Evolutionary conservation across 2,329 filamentous ascomycete species (phyloP), one percentile per base, ranked within the genome.

Genomic region (Geosmithia flava): DNA sequence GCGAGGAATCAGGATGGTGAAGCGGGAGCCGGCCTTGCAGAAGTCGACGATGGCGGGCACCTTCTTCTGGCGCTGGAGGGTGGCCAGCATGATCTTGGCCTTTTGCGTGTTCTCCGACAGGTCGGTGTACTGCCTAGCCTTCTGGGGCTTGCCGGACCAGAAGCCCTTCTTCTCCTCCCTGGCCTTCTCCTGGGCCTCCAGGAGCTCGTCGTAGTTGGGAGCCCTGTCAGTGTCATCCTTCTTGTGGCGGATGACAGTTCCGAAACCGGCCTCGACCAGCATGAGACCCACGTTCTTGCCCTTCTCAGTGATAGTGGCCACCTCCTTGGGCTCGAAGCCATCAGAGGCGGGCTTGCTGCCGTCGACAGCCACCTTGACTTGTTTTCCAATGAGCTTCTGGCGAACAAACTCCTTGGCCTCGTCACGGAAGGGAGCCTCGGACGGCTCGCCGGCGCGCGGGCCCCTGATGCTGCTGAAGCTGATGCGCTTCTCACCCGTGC

Each of bases 351-450:
- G 84, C 67, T 93, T 90, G 64, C 87, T 88, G 49, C 93, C 93
- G 62, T 98, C 90, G 51, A 95, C 81, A 48, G 78, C 84, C 49
- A 96, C 80, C 63, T 85, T 87, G 54, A 97, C 88, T 55, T 95
- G 87, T 73, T 98, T 98, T 52, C 90, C 93, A 59, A 98, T 98
- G 30, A 96, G 67, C 64, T 83, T 88, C 74, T 95, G 95, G 48
- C 93, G 83, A 53, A 97, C 66, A 62, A 91, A 97, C 63, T 98
- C 93, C 72, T 98, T 98, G 30, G 93, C 91, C 61, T 96, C 91
- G 13, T 93, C 85, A 55, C 81, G 78, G 72, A 91, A 98, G 0
- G 89, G 88, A 41, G 87, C 78, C 66, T 97, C 91, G 49, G 87
- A 84, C 19, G 87, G 78, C 63, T 97, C 91, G 45, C 81, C 84